These are phyloP conservation scores for Pulveroboletus sp. DNA, from an alignment of 1,284 basidiomycete genomes.

Conservation along the genomic window DNA sequence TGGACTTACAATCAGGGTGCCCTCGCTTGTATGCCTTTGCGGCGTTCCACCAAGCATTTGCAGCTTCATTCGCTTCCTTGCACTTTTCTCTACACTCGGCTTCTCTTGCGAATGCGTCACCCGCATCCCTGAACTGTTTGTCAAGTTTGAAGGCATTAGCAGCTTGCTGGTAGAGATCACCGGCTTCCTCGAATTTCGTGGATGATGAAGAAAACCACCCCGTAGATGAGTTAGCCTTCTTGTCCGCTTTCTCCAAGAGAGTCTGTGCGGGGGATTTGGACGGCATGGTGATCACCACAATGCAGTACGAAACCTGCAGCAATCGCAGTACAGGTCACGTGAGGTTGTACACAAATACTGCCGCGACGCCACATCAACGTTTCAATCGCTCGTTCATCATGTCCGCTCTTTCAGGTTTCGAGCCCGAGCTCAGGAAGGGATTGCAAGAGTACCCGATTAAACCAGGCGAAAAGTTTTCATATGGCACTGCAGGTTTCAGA, in stretches of 20 bases:
- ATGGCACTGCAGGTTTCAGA: constrained; percentile 96
- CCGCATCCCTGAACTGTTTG: constrained; percentile 88
- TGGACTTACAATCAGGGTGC: constrained; percentile 68
- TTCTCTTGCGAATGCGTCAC: constrained; percentile 85
- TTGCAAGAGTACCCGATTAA: constrained; percentile 67
- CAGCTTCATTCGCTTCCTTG: constrained; percentile 88
- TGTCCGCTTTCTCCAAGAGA: constrained; percentile 85
- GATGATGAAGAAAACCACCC: constrained; percentile 86
- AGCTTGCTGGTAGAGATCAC: constrained; percentile 91
- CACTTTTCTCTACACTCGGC: constrained; percentile 89
- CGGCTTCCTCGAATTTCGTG: constrained; percentile 89
- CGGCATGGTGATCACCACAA: constrained; percentile 42
- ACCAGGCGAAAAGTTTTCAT: constrained; percentile 68
- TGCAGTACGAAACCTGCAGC: neutral
- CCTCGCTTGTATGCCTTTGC: constrained; percentile 92
- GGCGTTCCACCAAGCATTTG: constrained; percentile 96
- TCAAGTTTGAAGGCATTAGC: constrained; percentile 97
- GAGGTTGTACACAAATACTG: neutral
- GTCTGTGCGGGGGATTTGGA: constrained; percentile 52
- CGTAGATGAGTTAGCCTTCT: constrained; percentile 81
- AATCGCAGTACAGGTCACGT: constrained; percentile 24
- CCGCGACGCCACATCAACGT: neutral
- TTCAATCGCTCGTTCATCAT: constrained; percentile 34
- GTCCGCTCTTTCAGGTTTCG: constrained; percentile 40
- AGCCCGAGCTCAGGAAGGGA: constrained; percentile 43